phyloP scores from a whole-genome alignment of 2,329 filamentous ascomycete genomes.

The Diaporthe citri region DNA sequence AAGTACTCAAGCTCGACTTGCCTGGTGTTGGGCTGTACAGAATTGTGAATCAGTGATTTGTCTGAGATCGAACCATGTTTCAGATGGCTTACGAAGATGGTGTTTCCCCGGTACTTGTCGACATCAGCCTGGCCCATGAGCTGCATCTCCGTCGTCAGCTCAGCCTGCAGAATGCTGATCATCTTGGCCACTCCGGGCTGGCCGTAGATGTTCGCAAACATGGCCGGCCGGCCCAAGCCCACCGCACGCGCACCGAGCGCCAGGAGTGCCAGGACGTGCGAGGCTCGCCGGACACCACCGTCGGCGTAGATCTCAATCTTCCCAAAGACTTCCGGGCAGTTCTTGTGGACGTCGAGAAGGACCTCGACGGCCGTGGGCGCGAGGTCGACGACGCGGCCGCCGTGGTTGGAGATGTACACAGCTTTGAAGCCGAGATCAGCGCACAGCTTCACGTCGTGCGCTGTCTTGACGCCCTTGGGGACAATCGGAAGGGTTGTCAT shows the following conservation, averaged over 20 bases:
- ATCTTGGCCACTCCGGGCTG: slow-evolving; percentile 2
- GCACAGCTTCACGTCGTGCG: slow-evolving; percentile 52
- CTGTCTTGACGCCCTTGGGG: slow-evolving; percentile 51
- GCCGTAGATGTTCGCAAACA: slow-evolving; percentile 1
- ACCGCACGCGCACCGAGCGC: slow-evolving; percentile 60
- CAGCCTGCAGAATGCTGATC: neutral
- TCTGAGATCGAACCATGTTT: neutral
- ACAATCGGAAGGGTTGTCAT: slow-evolving; percentile 44
- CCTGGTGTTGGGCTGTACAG: neutral
- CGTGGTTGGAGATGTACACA: slow-evolving; percentile 64
- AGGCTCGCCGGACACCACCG: slow-evolving; percentile 59
- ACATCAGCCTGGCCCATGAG: slow-evolving; percentile 4
- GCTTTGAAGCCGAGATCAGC: slow-evolving; percentile 56
- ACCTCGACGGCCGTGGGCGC: slow-evolving; percentile 58
- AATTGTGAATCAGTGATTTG: neutral
- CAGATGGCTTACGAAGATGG: neutral
- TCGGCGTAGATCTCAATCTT: slow-evolving; percentile 61
- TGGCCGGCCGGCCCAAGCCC: slow-evolving; percentile 52
- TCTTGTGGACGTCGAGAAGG: slow-evolving; percentile 58
- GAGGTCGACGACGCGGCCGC: slow-evolving; percentile 63
- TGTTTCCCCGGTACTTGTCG: neutral
- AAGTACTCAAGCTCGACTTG: slow-evolving; percentile 18
- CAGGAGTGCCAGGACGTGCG: slow-evolving; percentile 62
- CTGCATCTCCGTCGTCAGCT: slow-evolving; percentile 4
- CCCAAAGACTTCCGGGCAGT: slow-evolving; percentile 50